Conservation (phyloP, 805 yeast species). For the Vanderwaltozyma tropicalis region DNA sequence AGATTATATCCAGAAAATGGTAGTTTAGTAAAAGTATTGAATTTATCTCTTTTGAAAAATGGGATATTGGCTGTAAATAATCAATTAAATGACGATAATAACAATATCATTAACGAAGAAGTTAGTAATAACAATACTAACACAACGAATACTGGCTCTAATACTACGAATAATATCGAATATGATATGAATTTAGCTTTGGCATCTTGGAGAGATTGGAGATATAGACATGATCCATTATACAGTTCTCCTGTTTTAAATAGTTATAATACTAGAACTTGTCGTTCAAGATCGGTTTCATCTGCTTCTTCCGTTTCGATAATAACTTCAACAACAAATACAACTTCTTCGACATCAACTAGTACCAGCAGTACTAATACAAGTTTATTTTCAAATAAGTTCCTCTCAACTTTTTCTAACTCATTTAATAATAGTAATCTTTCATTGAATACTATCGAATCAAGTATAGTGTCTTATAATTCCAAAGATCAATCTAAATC, state of each 20-base stretch:
- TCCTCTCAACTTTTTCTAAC: too few species aligned
- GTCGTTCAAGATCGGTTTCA: constrained; percentile 15
- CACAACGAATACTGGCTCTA: not conserved
- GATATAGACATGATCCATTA: constrained; percentile 60
- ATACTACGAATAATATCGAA: not conserved
- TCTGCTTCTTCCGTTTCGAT: constrained; percentile 8
- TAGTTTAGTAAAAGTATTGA: constrained; percentile 42
- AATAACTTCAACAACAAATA: not conserved
- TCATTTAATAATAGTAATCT: too few species aligned
- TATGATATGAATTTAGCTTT: constrained; percentile 28
- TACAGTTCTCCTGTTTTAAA: constrained; percentile 35
- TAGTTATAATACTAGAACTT: constrained; percentile 18
- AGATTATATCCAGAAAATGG: constrained; percentile 49
- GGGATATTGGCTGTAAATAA: constrained; percentile 21
- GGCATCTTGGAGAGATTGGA: constrained; percentile 94
- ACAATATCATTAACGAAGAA: not conserved
- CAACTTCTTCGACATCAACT: constrained; percentile 1
- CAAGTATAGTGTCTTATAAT: too few species aligned
- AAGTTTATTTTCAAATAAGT: constrained; percentile 21
- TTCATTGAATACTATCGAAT: too few species aligned
- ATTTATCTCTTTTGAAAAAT: constrained; percentile 41
- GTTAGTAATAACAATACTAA: not conserved
- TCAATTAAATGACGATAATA: not conserved
- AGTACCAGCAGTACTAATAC: constrained; percentile 2
- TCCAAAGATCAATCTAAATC: too few species aligned